Evolutionary conservation across 371 early-diverging fungal genomes (phyloP).

Genomic region (Zopfochytrium polystomum): DNA sequence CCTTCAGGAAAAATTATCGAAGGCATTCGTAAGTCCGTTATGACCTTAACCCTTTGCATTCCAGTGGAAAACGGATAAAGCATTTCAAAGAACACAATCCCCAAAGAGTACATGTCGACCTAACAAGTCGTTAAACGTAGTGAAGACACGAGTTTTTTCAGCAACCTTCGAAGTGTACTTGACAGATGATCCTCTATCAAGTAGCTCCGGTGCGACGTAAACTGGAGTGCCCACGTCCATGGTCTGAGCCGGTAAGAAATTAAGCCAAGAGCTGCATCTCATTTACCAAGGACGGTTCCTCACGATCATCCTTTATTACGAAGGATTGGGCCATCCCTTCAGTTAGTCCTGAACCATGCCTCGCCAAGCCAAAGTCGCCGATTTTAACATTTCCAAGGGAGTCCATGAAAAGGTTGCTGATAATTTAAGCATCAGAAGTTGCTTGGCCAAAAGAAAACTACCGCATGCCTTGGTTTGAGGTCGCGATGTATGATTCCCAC

Average conservation of each 20-base stretch:
- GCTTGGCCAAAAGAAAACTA: neutral
- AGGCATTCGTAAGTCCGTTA: conserved; percentile 64
- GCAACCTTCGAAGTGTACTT: conserved; percentile 68
- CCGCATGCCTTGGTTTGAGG: conserved; percentile 39
- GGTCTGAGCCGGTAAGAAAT: conserved; percentile 49
- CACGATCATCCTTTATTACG: conserved; percentile 10
- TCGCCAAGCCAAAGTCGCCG: conserved; percentile 58
- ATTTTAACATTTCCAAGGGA: conserved; percentile 50
- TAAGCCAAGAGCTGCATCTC: neutral
- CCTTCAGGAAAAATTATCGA: conserved; percentile 73
- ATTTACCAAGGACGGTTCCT: conserved; percentile 23
- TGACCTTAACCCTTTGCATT: conserved; percentile 70
- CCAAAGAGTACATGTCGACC: conserved; percentile 68
- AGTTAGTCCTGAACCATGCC: conserved; percentile 10
- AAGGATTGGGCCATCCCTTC: conserved; percentile 14
- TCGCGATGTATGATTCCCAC: conserved; percentile 54
- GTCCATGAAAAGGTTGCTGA: conserved; percentile 46
- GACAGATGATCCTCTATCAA: conserved; percentile 27
- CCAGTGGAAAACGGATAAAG: conserved; percentile 66
- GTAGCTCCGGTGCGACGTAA: conserved; percentile 85
- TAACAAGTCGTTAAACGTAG: neutral
- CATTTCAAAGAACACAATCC: conserved; percentile 73
- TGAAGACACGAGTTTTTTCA: neutral
- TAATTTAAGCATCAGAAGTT: conserved; percentile 6
- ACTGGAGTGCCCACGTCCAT: conserved; percentile 88